Percentiles rank a stretch among this genome's conserved stretches.
These are phyloP conservation scores for Mycena venus DNA, from an alignment of 768 basidiomycete species.

Conservation along the genomic window DNA sequence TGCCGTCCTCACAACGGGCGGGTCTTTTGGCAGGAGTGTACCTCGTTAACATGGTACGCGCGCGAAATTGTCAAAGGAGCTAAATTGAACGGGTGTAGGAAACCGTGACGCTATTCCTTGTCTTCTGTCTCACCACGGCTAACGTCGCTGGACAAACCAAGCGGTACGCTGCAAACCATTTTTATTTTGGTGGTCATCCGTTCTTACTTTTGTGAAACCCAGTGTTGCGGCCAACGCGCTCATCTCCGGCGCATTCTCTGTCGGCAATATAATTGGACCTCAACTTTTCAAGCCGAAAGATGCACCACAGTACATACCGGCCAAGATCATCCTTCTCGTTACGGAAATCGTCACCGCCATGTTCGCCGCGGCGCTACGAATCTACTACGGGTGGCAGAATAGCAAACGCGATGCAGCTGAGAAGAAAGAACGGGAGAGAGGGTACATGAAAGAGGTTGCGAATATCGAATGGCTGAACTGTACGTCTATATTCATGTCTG, in stretches of 20 bases:
- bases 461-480: conserved; percentile 30
- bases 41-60: conserved; percentile 30
- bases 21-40: conserved; percentile 32
- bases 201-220: background rate
- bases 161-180: background rate
- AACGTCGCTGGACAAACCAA: conserved; percentile 35
- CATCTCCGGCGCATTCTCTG: conserved; percentile 28
- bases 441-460: conserved; percentile 3
- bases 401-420: conserved; percentile 1
- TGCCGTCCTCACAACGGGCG: conserved; percentile 22
- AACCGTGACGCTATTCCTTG: conserved; percentile 28
- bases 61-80: background rate
- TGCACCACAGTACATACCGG: conserved; percentile 31
- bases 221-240: conserved; percentile 32
- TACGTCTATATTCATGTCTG: background rate
- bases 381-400: conserved; percentile 30
- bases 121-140: conserved; percentile 30
- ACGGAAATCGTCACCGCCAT: conserved; percentile 13
- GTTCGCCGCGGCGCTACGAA: conserved; percentile 15
- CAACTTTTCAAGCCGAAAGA: conserved; percentile 33
- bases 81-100: conserved; percentile 3
- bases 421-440: background rate
- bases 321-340: conserved; percentile 28
- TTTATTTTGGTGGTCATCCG: background rate
- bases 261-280: conserved; percentile 33